These are phyloP conservation scores for Graphilbum fragrans DNA, from an alignment of 2,329 filamentous ascomycete species.

Conservation along the genomic window DNA sequence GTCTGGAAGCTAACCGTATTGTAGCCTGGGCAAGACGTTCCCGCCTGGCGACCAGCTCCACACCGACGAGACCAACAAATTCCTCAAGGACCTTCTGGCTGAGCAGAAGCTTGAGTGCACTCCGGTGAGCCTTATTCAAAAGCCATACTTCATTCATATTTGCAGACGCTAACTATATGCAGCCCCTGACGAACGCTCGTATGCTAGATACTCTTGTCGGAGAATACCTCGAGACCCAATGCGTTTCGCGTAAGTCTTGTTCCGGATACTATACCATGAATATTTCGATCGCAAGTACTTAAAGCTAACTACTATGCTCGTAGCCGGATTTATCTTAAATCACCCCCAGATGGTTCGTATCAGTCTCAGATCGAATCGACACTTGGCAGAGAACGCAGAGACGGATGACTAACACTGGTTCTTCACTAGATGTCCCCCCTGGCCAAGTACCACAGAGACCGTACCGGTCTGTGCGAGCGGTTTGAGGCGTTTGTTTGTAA, in stretches of 20 bases:
- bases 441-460: constrained; percentile 82
- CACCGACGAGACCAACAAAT: constrained; percentile 77
- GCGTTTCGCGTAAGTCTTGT: constrained; percentile 21
- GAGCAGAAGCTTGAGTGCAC: constrained; percentile 87
- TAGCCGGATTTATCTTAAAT: constrained; percentile 12
- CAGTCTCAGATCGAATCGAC: too few relatives aligned
- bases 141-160: neutral
- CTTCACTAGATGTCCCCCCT: constrained; percentile 65
- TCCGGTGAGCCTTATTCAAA: constrained; percentile 26
- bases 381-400: too few relatives aligned
- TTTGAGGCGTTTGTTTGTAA: constrained; percentile 89
- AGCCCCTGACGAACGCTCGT: constrained; percentile 78
- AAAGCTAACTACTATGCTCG: neutral
- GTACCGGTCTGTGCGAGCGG: constrained; percentile 80
- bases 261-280: too few relatives aligned
- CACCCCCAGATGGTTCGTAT: constrained; percentile 12
- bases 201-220: constrained; percentile 94
- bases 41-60: constrained; percentile 81
- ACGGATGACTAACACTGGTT: constrained; percentile 33
- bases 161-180: neutral
- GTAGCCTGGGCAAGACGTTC: constrained; percentile 66
- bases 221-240: constrained; percentile 90
- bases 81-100: constrained; percentile 72
- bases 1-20: too few relatives aligned
- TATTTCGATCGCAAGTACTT: too few relatives aligned